Base-by-base conservation (phyloP, 164 flowering plant species). In the Tetracentron sinense region DNA sequence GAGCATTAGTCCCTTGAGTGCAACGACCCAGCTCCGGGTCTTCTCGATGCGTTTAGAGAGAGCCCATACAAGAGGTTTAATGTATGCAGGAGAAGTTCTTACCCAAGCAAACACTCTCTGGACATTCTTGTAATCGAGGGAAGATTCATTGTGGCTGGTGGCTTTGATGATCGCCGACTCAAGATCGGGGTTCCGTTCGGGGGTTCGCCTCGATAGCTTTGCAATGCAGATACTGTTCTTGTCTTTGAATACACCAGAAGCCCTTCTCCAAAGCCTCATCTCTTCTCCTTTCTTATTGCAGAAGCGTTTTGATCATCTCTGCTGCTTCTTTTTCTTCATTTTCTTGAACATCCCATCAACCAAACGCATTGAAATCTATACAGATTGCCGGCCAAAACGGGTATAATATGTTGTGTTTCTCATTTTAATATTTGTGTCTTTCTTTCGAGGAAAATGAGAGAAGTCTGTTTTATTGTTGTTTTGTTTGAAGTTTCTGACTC, bases 1-100 rank as follows among this genome's bases (percentile, higher is more conserved):
- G 31, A 95, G 84, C 77, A 85, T 82, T 27, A 95, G 74, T 6
- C 88, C 89, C 50, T 90, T 95, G 10, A 92, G 69, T 0, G 91
- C 97, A 6, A 95, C 99, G 6, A 74, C 81, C 97, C 95, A 92
- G 62, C 72, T 72, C 0, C 75, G 69, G 0, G 97, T 90, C 58
- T 75, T 77, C 29, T 79, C 72, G 75, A 90, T 62, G 0, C 99
- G 82, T 4, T 21, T 42, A 0, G 89, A 62, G 21, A 95, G 63
- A 7, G 79, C 65, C 72, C 72, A 62, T 0, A 86, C 7, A 48
- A 90, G 63, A 28, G 95, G 85, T 42, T 67, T 77, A 52, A 82
- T 22, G 60, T 72, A 75, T 0, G 66, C 2, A 0, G 89, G 81
- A 0, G 92, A 86, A 16, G 86, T 70, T 0, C 88, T 74, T 1